These are phyloP conservation scores for Clohesyomyces aquaticus DNA, from an alignment of 495 filamentous ascomycete genomes.

Conservation along the genomic window DNA sequence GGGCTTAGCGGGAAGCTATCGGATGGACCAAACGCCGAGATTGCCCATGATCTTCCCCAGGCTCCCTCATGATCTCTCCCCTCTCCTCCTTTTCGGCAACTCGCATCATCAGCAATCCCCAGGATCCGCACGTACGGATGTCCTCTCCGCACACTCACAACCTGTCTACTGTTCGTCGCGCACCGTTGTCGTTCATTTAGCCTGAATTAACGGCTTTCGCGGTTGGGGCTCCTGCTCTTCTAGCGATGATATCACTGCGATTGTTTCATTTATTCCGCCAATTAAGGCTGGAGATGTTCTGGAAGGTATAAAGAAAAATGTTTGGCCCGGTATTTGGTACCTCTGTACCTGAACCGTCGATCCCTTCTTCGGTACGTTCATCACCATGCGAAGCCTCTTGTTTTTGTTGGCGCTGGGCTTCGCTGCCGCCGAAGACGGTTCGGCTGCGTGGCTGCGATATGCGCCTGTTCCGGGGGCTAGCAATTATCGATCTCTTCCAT, in stretches of 20 bases:
- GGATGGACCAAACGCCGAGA: too few species aligned
- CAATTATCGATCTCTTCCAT: conserved; percentile 49
- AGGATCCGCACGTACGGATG: too few species aligned
- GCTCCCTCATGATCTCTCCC: too few species aligned
- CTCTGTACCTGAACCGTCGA: neutral
- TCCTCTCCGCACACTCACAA: conserved; percentile 3
- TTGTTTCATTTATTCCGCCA: conserved; percentile 24
- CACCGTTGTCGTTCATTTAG: neutral
- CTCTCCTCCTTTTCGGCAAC: too few species aligned
- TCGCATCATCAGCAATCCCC: too few species aligned
- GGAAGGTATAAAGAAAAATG: neutral
- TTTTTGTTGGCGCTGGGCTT: conserved; percentile 20
- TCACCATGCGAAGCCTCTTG: neutral
- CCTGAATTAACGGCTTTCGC: neutral
- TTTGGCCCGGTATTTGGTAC: neutral
- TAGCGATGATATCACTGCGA: conserved; percentile 2
- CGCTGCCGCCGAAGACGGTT: conserved; percentile 60
- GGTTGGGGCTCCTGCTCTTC: neutral
- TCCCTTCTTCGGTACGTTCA: neutral
- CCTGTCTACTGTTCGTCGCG: neutral
- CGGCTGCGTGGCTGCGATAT: conserved; percentile 68
- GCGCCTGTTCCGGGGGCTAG: conserved; percentile 55
- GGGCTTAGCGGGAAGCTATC: too few species aligned
- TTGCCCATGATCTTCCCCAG: too few species aligned
- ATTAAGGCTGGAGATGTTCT: neutral